These are phyloP conservation scores for Cordyceps cateniannulata DNA, from an alignment of 2,329 filamentous ascomycete genomes.

Conservation along the genomic window DNA sequence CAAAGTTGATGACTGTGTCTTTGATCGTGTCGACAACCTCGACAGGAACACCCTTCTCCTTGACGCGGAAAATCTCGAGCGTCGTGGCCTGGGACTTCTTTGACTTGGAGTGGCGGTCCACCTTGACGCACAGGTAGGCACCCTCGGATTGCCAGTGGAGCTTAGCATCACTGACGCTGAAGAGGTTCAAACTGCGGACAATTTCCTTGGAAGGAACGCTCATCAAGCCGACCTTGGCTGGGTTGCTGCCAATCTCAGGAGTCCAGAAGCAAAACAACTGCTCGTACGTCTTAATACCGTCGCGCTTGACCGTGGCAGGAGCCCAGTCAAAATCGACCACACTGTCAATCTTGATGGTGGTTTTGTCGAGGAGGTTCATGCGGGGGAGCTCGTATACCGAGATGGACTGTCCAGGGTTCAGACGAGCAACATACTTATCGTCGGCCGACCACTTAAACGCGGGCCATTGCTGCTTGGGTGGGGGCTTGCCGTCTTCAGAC, in stretches of 20 bases:
- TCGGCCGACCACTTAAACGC: slow-evolving; percentile 99
- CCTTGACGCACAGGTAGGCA: slow-evolving; percentile 94
- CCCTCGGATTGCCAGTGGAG: slow-evolving; percentile 97
- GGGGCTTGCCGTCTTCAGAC: slow-evolving; percentile 51
- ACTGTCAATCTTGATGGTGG: slow-evolving; percentile 90
- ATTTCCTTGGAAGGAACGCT: slow-evolving; percentile 91
- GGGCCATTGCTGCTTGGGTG: slow-evolving; percentile 91
- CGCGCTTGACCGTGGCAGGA: slow-evolving; percentile 72
- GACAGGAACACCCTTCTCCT: slow-evolving; percentile 95
- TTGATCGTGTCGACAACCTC: slow-evolving; percentile 97
- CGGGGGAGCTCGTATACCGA: slow-evolving; percentile 83
- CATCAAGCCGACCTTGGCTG: slow-evolving; percentile 95
- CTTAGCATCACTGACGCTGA: slow-evolving; percentile 96
- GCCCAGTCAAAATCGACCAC: slow-evolving; percentile 99
- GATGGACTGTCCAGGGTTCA: slow-evolving; percentile 82
- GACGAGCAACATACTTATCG: slow-evolving; percentile 91
- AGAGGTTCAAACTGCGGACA: slow-evolving; percentile 89
- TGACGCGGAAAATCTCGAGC: slow-evolving; percentile 94
- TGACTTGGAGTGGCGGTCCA: slow-evolving; percentile 96
- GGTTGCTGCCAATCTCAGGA: slow-evolving; percentile 94
- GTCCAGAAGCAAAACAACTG: slow-evolving; percentile 99
- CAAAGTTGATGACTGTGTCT: slow-evolving; percentile 98
- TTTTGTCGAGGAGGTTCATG: slow-evolving; percentile 88
- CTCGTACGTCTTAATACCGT: slow-evolving; percentile 85
- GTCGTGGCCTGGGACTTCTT: slow-evolving; percentile 98